Evolutionary conservation across 1,284 basidiomycete genomes (phyloP), one percentile per base, ranked within the genome.

Genomic region (Naganishia liquefaciens): DNA sequence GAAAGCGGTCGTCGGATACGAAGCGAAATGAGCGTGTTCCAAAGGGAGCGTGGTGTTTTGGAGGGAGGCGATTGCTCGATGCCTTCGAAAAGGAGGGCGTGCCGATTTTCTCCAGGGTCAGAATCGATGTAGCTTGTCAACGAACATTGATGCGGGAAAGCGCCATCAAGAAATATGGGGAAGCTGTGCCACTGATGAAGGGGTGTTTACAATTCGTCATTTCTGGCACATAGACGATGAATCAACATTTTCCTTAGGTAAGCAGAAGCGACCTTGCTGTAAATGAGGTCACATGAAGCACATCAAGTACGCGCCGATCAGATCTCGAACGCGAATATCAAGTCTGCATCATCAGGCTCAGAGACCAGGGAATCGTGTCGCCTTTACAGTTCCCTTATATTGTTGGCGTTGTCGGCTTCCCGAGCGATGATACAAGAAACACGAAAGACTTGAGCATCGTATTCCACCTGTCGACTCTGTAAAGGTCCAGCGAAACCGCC

Each of bases 181-280:
- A 39, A 39, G 21, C 21, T 40, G 37, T 49, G 27, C 42, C n/a
- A n/a, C n/a, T n/a, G 37, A 54, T 23, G 19, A 17, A n/a, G 28
- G 10, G n/a, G n/a, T 60, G 57, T 60, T 60, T 25, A 58, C 55
- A 44, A 49, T 58, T 58, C 55, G 55, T 40, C 51, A 53, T 28
- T 10, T 21, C n/a, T 58, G 54, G 39, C 27, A 27, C 9, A 4
- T 37, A 37, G 33, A 37, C 9, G 33, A 37, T 60, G 10, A 19
- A 27, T 37, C 44, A 40, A 60, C 54, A 19, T 27, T 46, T 23
- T n/a, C n/a, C n/a, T n/a, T 50, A 39, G 40, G 33, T 40, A 49
- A 39, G 55, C 27, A 13, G 4, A 33, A 9, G 5, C 4, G 15
- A 6, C 13, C 27, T 47, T 5, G 10, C 28, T 11, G 17, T 19